Base-by-base conservation (phyloP, 2,329 filamentous ascomycete genomes). In the Alternaria triticina region DNA sequence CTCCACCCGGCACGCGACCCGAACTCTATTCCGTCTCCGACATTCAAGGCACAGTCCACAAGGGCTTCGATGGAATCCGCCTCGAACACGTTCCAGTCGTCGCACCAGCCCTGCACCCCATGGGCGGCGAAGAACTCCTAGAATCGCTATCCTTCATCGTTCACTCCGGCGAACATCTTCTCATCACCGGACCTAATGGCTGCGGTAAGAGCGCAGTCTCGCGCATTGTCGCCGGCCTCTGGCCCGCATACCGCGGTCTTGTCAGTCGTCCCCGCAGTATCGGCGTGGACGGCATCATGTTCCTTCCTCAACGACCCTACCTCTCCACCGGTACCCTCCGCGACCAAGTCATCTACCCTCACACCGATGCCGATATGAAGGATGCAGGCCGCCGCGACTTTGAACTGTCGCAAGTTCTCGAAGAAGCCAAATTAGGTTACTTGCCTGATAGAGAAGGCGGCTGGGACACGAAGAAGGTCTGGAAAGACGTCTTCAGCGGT, bases 281-380 rank as follows among this genome's bases (percentile, higher is more conserved):
- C 45, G 94, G 94, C 43, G 86, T 90, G 66, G 95, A 98, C 69
- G 96, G 96, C 62, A 97, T 99, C 82, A 98, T 99, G 94, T 98
- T 99, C 82, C 86, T 99, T 11, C 96, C 96, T 0, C 96, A 99
- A 79, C 87, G 95, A 15, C 94, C 95, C 0, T 98, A 98, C 74
- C 87, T 98, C 33, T 95, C 90, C 78, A 91, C 95, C 22, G 96
- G 96, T 36, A 98, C 96, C 1, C 85, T 98, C 10, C 91, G 96
- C 25, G 96, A 99, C 74, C 96, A 99, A 82, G 93, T 99, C 74
- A 97, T 98, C 76, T 99, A 99, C 72, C 96, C 96, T 0, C 94
- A 99, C 73, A 95, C 93, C 7, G 95, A 97, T 77, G 84, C 94
- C 45, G 96, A 99, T 74, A 98, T 99, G 96, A 90, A 89, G 28